phyloP scores from a whole-genome alignment of 202 grass and related monocot species.

The Panicum hallii region DNA sequence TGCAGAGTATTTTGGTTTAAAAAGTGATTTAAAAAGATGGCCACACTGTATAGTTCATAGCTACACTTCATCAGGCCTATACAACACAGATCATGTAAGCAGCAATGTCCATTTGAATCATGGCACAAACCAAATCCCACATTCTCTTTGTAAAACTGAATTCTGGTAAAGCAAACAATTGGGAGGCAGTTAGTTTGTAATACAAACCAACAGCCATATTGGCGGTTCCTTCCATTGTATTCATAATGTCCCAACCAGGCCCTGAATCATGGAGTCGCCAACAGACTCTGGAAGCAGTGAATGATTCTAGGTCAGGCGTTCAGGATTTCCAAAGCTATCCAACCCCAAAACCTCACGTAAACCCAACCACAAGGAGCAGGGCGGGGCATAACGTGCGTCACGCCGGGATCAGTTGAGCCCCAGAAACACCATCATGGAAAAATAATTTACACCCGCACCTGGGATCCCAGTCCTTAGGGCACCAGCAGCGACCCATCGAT shows the following conservation, averaged over 20 bases:
- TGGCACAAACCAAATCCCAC: not conserved
- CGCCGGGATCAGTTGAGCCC: not conserved
- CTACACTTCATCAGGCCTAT: not conserved
- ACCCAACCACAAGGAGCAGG: not conserved
- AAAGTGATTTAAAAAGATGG: not conserved
- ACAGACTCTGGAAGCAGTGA: not conserved
- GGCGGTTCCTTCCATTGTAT: not conserved
- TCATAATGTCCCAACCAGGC: not conserved
- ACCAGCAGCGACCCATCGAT: not conserved
- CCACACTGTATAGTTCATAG: not conserved
- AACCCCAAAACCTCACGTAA: conserved; percentile 10
- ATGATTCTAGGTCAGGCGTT: not conserved
- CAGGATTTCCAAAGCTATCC: not conserved
- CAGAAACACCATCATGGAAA: not conserved
- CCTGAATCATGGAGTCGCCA: not conserved
- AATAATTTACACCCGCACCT: not conserved
- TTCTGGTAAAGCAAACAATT: not conserved
- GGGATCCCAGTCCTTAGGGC: not conserved
- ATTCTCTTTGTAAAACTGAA: not conserved
- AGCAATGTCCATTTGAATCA: not conserved
- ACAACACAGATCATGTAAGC: not conserved
- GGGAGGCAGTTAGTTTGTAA: too few relatives aligned
- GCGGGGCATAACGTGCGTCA: not conserved
- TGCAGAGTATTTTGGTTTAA: conserved; percentile 2
- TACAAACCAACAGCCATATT: not conserved